Evolutionary conservation across 2,329 filamentous ascomycete genomes (phyloP), one percentile per base, ranked within the genome.

Genomic region (Phialemonium atrogriseum): DNA sequence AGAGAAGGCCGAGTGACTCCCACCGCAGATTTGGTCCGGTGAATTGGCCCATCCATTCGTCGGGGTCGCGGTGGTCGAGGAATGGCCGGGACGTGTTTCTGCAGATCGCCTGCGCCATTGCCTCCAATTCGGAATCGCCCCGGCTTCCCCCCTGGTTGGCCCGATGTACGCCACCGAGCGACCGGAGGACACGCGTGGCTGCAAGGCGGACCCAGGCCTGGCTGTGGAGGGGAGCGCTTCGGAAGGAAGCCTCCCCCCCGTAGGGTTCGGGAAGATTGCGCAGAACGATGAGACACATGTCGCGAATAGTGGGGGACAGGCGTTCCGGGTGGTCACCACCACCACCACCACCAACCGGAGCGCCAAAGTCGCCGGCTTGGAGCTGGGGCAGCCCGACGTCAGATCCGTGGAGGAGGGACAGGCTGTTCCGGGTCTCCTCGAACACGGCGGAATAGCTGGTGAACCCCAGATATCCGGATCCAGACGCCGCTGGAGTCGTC

Each of bases 1-100:
- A 64, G 3, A 63, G 40, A 7, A 63, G 24, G 0, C 60, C 61
- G 2, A 66, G 33, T 0, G 58, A 55, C 32, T 66, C 62, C 62
- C 62, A 66, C 2, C 63, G 50, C 11, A 60, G 44, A 12, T 52
- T 54, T 0, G 39, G 34, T 0, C 59, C 59, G 0, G 47, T 49
- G 28, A 65, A 59, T 27, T 63, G 57, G 5, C 40, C 45, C 2
- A 57, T 42, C 59, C 60, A 66, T 13, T 43, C 42, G 5, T 51
- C 39, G 0, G 54, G 41, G 13, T 52, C 46, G 0, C 47, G 36
- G 6, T 55, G 43, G 11, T 64, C 58, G 0, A 41, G 42, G 6
- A 64, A 46, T 1, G 56, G 53, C 7, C 44, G 46, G 0, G 49
- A 38, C 0, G 58, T 62, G 27, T 64, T 65, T 18, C 42, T 36